phyloP scores from a whole-genome alignment of 371 early-diverging fungal genomes.

The Lichtheimia ornata region DNA sequence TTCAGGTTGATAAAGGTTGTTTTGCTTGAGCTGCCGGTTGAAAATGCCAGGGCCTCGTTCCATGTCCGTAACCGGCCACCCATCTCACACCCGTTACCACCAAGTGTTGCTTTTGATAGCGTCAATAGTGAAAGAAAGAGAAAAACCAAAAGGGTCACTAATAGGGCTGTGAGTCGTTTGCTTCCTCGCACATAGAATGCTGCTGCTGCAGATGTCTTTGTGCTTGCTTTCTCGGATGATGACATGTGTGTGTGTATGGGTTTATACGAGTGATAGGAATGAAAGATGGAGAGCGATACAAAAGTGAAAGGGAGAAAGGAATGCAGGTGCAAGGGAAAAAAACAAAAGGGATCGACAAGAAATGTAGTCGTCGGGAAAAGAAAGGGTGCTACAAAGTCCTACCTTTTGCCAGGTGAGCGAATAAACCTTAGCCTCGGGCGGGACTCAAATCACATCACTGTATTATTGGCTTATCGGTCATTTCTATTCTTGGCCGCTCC shows the following conservation, averaged over 20 bases:
- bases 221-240: not conserved
- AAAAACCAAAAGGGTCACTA: conserved; percentile 32
- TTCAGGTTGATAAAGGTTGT: conserved; percentile 23
- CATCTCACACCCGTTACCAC: conserved; percentile 24
- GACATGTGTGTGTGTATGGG: not conserved
- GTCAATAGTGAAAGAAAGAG: conserved; percentile 30
- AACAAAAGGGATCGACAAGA: conserved; percentile 1
- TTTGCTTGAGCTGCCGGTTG: conserved; percentile 8
- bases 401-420: too few species aligned
- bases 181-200: conserved; percentile 32
- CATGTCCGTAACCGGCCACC: conserved; percentile 18
- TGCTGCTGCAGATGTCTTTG: conserved; percentile 7
- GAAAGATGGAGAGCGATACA: not conserved
- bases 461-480: too few species aligned
- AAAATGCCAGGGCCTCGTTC: conserved; percentile 34
- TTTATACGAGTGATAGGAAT: not conserved
- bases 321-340: conserved; percentile 3
- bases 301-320: conserved; percentile 13
- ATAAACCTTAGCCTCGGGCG: too few species aligned
- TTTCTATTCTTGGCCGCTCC: too few species aligned
- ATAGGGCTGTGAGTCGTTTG: conserved; percentile 26
- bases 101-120: conserved; percentile 30
- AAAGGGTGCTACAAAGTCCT: not conserved
- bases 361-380: not conserved
- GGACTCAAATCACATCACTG: too few species aligned